Base-by-base conservation (phyloP, 345 rosid species). In the Syzygium jambos region DNA sequence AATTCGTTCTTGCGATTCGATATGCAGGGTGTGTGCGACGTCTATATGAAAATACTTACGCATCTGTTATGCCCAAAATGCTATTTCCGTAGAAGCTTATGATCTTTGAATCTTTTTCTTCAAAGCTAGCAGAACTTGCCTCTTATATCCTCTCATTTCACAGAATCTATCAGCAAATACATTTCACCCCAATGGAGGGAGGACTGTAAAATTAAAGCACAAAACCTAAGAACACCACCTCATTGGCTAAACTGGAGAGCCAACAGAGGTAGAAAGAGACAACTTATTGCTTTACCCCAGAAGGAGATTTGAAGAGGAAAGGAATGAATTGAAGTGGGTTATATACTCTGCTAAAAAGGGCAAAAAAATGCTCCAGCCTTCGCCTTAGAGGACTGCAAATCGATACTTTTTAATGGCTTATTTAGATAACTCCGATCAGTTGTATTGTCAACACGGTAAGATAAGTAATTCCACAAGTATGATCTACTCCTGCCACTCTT, bases 391-490 rank as follows among this genome's bases (percentile, higher is more conserved):
- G 15, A 57, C 4, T 57, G 65, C 65, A 57, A 57, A 25, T 57
- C 7, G 0, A 57, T 57, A 3, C 3, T 57, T 25, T 25, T 57
- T 57, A 11, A 3, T 25, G 0, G 65, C 11, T 51, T 43, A 43
- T 43, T 43, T 43, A 43, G 46, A 43, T 5, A 43, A 7, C 46
- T 43, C 46, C 46, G 46, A 51, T 51, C 9, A 51, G 12, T 51
- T 51, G 51, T 51, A 51, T 51, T 8, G 11, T 51, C 9, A 11
- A 51, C 3, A 3, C 1, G 51, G 11, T 51, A 51, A 51, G 51
- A 51, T 51, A 3, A 51, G 11, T 51, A 51, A 51, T 51, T 57
- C 6, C 29, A 25, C 30, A 3, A 61, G 13, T 61, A n/a, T 6
- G 73, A 17, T n/a, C 0, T n/a, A 12, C 34, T 6, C 73, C n/a